Evolutionary conservation across 2,329 filamentous ascomycete species (phyloP).

Genomic region (Cadophora luteo-olivacea): DNA sequence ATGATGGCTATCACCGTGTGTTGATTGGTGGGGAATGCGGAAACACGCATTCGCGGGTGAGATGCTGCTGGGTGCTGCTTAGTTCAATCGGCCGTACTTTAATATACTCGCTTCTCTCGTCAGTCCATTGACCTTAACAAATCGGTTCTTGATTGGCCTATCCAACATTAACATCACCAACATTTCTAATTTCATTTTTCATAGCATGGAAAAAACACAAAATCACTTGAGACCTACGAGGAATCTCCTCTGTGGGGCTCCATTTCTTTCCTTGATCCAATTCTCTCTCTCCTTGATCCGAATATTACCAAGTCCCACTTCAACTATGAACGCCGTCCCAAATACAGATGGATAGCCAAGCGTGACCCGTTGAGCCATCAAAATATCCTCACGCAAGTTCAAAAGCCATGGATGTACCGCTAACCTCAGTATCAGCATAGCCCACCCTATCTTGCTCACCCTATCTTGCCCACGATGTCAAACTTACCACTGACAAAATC

Average conservation of each 20-base stretch:
- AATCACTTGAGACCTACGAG: too few species aligned
- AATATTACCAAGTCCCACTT: not conserved
- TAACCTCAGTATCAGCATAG: slow-evolving; percentile 23
- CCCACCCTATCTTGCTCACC: slow-evolving; percentile 4
- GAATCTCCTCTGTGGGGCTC: not conserved
- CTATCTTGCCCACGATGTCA: slow-evolving; percentile 5
- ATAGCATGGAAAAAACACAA: too few species aligned
- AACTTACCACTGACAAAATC: slow-evolving; percentile 35
- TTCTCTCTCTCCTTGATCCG: slow-evolving; percentile 15
- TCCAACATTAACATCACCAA: too few species aligned
- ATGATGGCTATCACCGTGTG: not conserved
- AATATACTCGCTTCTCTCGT: too few species aligned
- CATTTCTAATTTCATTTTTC: too few species aligned
- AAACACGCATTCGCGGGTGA: not conserved
- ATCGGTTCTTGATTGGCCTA: too few species aligned
- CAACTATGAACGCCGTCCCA: slow-evolving; percentile 13
- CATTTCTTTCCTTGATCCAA: slow-evolving; percentile 13
- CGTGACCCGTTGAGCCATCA: slow-evolving; percentile 30
- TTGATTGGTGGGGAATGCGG: slow-evolving; percentile 1
- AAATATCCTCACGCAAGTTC: slow-evolving; percentile 35
- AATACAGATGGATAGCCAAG: slow-evolving; percentile 10
- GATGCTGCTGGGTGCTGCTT: not conserved
- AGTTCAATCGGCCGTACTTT: too few species aligned
- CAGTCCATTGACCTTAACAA: too few species aligned
- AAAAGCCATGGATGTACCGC: slow-evolving; percentile 42